Percentiles rank a stretch among this genome's conserved stretches.
These are phyloP conservation scores for Anthostomella pinea DNA, from an alignment of 2,329 filamentous ascomycete genomes.

Conservation along the genomic window DNA sequence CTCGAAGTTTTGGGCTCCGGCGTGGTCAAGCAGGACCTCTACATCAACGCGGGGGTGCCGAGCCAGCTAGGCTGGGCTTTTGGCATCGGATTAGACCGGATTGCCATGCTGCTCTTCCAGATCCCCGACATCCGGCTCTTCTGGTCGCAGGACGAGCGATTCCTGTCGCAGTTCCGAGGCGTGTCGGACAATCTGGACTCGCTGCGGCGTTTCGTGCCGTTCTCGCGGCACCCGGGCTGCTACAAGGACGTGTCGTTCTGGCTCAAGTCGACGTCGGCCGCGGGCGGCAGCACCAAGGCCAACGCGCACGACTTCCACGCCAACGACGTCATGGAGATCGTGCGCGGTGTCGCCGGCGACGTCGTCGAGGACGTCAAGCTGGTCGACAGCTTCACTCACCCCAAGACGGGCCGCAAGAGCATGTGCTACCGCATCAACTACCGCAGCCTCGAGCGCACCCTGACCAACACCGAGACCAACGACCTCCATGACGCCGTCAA, in stretches of 20 bases:
- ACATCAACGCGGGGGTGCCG: conserved; percentile 72
- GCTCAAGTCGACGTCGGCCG: conserved; percentile 55
- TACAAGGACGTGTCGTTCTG: conserved; percentile 95
- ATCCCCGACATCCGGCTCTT: conserved; percentile 96
- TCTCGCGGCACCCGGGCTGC: conserved; percentile 87
- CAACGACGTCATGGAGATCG: conserved; percentile 96
- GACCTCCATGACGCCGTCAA: conserved; percentile 68
- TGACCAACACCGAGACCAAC: conserved; percentile 82
- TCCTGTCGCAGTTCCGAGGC: conserved; percentile 78
- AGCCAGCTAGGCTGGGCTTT: conserved; percentile 89
- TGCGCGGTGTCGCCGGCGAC: conserved; percentile 78
- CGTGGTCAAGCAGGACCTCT: conserved; percentile 78
- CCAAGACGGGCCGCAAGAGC: conserved; percentile 78
- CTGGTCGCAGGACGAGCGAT: conserved; percentile 84
- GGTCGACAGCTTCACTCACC: conserved; percentile 84
- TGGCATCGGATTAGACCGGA: conserved; percentile 87
- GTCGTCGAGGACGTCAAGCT: conserved; percentile 82
- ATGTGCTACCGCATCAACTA: conserved; percentile 94
- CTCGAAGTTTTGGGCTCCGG: conserved; percentile 94
- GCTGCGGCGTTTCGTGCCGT: conserved; percentile 70
- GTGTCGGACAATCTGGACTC: conserved; percentile 49
- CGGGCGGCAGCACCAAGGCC: conserved; percentile 42
- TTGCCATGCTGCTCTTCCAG: conserved; percentile 95
- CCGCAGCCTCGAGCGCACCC: conserved; percentile 82
- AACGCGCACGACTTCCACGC: conserved; percentile 68